Conservation (phyloP, 495 filamentous ascomycete genomes). For the Neurospora sp. region DNA sequence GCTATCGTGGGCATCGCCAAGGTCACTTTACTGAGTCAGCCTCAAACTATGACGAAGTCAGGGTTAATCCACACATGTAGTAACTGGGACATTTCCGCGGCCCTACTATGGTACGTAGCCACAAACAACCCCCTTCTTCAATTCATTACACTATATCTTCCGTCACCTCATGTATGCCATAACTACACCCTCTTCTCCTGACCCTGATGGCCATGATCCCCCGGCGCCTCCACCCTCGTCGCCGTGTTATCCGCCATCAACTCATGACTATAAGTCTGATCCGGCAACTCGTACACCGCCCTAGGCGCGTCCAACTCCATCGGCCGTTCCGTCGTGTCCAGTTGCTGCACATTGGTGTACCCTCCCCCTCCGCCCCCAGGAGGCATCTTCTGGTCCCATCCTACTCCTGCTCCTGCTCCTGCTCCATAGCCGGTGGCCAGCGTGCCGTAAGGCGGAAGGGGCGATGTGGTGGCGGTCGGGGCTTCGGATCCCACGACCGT, state of each 20-base stretch:
- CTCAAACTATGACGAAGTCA: background rate
- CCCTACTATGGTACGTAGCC: background rate
- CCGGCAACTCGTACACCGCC: slow-evolving; percentile 23
- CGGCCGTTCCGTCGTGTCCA: slow-evolving; percentile 10
- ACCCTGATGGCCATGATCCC: background rate
- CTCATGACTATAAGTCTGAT: slow-evolving; percentile 22
- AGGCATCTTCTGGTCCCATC: slow-evolving; percentile 13
- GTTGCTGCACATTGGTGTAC: slow-evolving; percentile 6
- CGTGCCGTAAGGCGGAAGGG: slow-evolving; percentile 11
- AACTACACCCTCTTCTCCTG: background rate
- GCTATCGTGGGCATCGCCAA: background rate
- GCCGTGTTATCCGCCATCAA: slow-evolving; percentile 11
- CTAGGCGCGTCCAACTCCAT: slow-evolving; percentile 14
- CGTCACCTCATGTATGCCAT: background rate
- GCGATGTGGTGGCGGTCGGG: slow-evolving; percentile 1
- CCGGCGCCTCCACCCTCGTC: background rate
- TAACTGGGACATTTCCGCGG: background rate
- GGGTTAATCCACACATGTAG: background rate
- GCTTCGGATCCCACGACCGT: slow-evolving; percentile 8
- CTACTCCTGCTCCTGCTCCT: background rate
- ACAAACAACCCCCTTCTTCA: background rate
- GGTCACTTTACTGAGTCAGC: background rate
- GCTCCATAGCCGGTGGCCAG: background rate
- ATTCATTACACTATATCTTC: background rate
- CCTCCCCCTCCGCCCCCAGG: background rate